Conservation (phyloP, 2,329 filamentous ascomycete species). For the Verticillium zaregamsianum region DNA sequence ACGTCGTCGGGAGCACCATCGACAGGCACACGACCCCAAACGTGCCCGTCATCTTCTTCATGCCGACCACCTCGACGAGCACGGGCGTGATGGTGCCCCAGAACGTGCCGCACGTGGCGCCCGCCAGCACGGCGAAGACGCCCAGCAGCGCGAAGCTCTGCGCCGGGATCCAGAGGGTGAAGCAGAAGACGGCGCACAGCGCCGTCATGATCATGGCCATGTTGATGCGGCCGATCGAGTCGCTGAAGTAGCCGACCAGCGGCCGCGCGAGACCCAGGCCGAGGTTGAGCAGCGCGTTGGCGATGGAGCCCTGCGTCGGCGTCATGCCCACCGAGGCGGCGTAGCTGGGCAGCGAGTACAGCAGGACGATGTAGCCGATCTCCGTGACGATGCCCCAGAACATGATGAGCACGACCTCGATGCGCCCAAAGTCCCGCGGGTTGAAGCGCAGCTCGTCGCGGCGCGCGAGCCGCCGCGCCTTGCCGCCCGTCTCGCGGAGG, state of each 20-base stretch:
- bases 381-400: slow-evolving; percentile 57
- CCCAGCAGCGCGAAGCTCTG: slow-evolving; percentile 53
- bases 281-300: slow-evolving; percentile 60
- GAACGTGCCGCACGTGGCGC: slow-evolving; percentile 56
- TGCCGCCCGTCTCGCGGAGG: slow-evolving; percentile 20
- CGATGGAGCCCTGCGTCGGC: slow-evolving; percentile 53
- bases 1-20: slow-evolving; percentile 51
- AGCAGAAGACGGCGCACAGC: slow-evolving; percentile 50
- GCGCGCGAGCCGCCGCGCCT: not conserved
- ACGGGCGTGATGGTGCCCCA: slow-evolving; percentile 56
- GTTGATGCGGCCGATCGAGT: slow-evolving; percentile 58
- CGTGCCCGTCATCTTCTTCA: slow-evolving; percentile 51
- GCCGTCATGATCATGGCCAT: slow-evolving; percentile 53
- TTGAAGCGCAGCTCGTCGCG: slow-evolving; percentile 9
- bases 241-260: slow-evolving; percentile 58
- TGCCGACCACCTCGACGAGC: slow-evolving; percentile 56
- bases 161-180: slow-evolving; percentile 59
- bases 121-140: slow-evolving; percentile 55
- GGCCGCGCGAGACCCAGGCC: slow-evolving; percentile 57
- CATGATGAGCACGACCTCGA: slow-evolving; percentile 54
- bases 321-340: slow-evolving; percentile 54
- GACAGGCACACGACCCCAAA: slow-evolving; percentile 57
- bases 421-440: slow-evolving; percentile 23
- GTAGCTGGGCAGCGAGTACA: slow-evolving; percentile 62
- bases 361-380: slow-evolving; percentile 60